These are phyloP conservation scores for Leishmania gerbilli DNA, from an alignment of 208 protist genomes.

Conservation along the genomic window DNA sequence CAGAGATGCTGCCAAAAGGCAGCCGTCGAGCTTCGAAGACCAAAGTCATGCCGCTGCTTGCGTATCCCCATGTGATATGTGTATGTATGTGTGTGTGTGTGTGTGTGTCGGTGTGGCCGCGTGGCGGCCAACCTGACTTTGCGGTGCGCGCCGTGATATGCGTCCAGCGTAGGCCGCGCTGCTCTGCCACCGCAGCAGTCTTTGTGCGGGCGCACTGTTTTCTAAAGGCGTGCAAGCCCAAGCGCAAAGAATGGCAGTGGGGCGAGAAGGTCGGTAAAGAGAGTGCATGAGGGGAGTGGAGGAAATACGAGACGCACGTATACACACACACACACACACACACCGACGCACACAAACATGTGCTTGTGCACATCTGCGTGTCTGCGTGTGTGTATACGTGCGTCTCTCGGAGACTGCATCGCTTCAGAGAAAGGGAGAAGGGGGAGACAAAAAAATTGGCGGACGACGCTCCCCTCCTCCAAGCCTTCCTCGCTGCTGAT, in stretches of 20 bases:
- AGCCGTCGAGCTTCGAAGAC: constrained; percentile 76
- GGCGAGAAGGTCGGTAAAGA: not conserved
- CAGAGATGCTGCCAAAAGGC: constrained; percentile 48
- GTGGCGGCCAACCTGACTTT: too few species aligned
- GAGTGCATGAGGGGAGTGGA: not conserved
- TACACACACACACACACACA: not conserved
- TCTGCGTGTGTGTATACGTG: not conserved
- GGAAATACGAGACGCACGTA: not conserved
- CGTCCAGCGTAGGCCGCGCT: not conserved
- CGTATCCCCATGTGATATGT: not conserved
- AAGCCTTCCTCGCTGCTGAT: too few species aligned
- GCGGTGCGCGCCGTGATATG: not conserved
- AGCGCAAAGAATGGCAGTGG: too few species aligned
- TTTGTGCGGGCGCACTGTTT: not conserved
- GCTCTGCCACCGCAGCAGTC: not conserved
- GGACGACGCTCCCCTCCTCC: not conserved
- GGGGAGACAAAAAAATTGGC: not conserved
- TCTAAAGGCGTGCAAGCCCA: not conserved
- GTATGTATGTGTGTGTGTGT: not conserved
- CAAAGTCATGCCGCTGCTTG: constrained; percentile 45
- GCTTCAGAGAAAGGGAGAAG: constrained; percentile 2
- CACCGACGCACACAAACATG: not conserved
- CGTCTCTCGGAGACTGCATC: not conserved
- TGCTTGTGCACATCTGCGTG: not conserved
- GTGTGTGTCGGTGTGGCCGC: not conserved